phyloP scores from a whole-genome alignment of 768 basidiomycete species.

The Gelatoporia subvermispora region DNA sequence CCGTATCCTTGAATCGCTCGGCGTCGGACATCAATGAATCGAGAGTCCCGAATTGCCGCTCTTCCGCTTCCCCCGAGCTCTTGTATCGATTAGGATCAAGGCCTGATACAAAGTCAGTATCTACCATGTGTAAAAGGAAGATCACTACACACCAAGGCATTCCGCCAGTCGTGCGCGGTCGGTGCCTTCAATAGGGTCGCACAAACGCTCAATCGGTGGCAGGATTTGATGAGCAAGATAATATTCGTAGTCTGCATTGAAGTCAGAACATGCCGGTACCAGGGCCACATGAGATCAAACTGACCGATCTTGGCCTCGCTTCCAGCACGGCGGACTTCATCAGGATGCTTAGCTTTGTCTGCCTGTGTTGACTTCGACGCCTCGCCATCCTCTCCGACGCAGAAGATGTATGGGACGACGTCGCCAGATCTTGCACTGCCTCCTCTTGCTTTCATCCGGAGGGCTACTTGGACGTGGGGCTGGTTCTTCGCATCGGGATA shows the following conservation, averaged over 20 bases:
- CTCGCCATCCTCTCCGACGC: constrained; percentile 69
- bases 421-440: constrained; percentile 80
- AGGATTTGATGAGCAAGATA: constrained; percentile 90
- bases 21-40: constrained; percentile 87
- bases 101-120: constrained; percentile 31
- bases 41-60: constrained; percentile 68
- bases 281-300: constrained; percentile 7
- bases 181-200: constrained; percentile 95
- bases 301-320: constrained; percentile 70
- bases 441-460: constrained; percentile 83
- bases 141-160: constrained; percentile 68
- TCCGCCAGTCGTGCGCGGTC: constrained; percentile 90
- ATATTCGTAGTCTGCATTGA: constrained; percentile 72
- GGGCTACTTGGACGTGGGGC: constrained; percentile 95
- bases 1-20: constrained; percentile 78
- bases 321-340: constrained; percentile 74
- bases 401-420: constrained; percentile 95
- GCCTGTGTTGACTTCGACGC: constrained; percentile 74
- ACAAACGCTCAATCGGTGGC: constrained; percentile 91
- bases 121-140: neutral
- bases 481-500: constrained; percentile 94
- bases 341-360: constrained; percentile 88
- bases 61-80: constrained; percentile 41
- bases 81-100: constrained; percentile 57
- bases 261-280: neutral